Base-by-base conservation (phyloP, 1,284 basidiomycete genomes). In the Malassezia brasiliensis region DNA sequence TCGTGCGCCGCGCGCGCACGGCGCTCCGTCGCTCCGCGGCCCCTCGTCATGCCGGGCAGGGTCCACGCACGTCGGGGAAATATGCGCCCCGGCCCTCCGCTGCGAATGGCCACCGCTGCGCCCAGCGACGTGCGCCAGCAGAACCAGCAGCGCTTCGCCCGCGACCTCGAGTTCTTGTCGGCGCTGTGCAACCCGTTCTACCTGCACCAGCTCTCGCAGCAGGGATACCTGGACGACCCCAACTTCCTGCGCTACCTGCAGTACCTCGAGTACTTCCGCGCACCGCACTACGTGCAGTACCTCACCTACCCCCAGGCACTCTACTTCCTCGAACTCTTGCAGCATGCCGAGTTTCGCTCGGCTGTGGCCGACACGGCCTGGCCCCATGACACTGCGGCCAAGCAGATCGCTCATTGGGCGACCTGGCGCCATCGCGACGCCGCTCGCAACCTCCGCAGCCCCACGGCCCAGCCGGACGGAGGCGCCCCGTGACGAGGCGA, bases 141-240 rank as follows among this genome's bases (percentile, higher is more conserved):
- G 14, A 71, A 71, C 56, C 66, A 69, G 50, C 36, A 60, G 12
- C 47, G 56, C 31, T 71, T 71, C 52, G 65, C 67, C 11, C 60
- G 61, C 45, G 65, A 71, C 17, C 65, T 69, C 34, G 67, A 69
- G 39, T 69, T 71, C 52, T 52, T 68, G 31, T 68, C 66, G 0
- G 65, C 69, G 5, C 66, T 71, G 42, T 62, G 67, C 58, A 68
- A 67, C 42, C 67, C 69, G 5, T 64, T 56, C 56, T 71, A 69
- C 53, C 56, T 71, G 47, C 61, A 65, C 53, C 57, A 63, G 42
- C 63, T 71, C 17, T 65, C 69, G 12, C 56, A 61, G 31, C 59
- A 64, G 14, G 60, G 56, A 22, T 61, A 58, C 19, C 56, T 71
- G 19, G 53, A 62, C 4, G 56, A 64, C 8, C 51, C 64, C 5